Evolutionary conservation across 2,329 filamentous ascomycete species (phyloP).

Genomic region (Cordyceps pruinosa): DNA sequence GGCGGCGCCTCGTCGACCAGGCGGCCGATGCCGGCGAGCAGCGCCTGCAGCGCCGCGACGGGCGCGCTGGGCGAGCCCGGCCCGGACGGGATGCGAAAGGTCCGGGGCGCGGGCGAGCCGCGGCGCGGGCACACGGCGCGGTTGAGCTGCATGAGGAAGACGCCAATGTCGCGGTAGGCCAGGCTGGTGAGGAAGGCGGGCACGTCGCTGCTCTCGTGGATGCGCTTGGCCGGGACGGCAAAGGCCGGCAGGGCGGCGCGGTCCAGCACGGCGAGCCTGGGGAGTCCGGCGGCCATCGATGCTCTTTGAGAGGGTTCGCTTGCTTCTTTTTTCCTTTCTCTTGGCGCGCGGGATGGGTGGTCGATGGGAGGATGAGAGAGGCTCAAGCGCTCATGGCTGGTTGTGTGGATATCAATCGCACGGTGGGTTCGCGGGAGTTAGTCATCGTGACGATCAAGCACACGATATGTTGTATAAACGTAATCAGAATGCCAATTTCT

Average conservation of each 20-base stretch:
- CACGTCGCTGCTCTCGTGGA: conserved; percentile 80
- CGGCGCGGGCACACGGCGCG: conserved; percentile 69
- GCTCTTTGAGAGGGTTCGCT: not conserved
- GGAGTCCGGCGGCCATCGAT: conserved; percentile 11
- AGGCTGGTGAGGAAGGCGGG: conserved; percentile 68
- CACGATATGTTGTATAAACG: not conserved
- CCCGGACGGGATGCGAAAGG: conserved; percentile 37
- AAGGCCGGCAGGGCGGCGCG: conserved; percentile 46
- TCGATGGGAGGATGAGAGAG: not conserved
- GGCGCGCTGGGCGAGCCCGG: conserved; percentile 36
- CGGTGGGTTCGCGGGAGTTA: conserved; percentile 2
- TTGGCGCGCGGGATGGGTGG: not conserved
- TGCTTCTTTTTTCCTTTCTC: not conserved
- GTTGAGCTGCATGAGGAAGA: conserved; percentile 86
- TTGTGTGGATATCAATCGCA: not conserved
- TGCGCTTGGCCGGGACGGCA: conserved; percentile 64
- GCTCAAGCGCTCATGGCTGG: not conserved
- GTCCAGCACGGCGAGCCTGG: conserved; percentile 43
- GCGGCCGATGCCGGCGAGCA: conserved; percentile 58
- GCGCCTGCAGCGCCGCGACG: conserved; percentile 55
- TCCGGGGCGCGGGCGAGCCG: conserved; percentile 24
- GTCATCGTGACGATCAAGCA: not conserved
- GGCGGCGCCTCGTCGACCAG: conserved; percentile 76
- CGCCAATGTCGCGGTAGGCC: conserved; percentile 81
- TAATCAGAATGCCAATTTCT: not conserved